These are phyloP conservation scores for Brachypodium distachyon DNA, from an alignment of 202 grass and related monocot species.

Conservation along the genomic window DNA sequence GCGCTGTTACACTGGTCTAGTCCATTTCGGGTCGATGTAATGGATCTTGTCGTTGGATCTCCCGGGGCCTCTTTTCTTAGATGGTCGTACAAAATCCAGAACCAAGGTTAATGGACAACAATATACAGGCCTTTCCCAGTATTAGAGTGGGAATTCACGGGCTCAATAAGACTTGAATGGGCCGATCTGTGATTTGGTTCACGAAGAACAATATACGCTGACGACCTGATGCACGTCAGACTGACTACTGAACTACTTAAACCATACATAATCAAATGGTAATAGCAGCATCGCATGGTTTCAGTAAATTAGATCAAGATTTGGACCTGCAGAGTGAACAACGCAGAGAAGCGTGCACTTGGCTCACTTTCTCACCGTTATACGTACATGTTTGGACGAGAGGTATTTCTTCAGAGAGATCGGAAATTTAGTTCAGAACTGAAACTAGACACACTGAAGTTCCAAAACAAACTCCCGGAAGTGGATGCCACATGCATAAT, in stretches of 20 bases:
- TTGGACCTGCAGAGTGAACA: not conserved
- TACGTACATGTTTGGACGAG: too few species aligned
- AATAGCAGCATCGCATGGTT: too few species aligned
- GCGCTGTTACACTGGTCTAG: not conserved
- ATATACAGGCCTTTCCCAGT: not conserved
- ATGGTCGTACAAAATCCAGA: not conserved
- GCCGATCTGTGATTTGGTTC: too few species aligned
- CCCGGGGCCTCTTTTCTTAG: not conserved
- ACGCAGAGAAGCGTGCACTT: not conserved
- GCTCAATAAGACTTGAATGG: not conserved
- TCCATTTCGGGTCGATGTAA: not conserved
- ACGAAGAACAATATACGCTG: too few species aligned
- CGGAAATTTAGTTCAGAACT: too few species aligned
- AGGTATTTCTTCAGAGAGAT: too few species aligned
- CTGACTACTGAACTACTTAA: too few species aligned
- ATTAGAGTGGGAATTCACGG: not conserved
- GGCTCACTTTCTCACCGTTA: too few species aligned
- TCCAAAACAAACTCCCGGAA: too few species aligned
- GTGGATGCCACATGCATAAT: not conserved
- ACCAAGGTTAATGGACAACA: too few species aligned
- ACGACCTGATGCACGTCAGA: not conserved
- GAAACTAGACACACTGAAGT: too few species aligned
- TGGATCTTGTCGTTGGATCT: not conserved
- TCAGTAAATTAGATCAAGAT: not conserved
- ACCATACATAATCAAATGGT: not conserved